phyloP scores from a whole-genome alignment of 768 basidiomycete genomes.

The Termitomyces sp. region DNA sequence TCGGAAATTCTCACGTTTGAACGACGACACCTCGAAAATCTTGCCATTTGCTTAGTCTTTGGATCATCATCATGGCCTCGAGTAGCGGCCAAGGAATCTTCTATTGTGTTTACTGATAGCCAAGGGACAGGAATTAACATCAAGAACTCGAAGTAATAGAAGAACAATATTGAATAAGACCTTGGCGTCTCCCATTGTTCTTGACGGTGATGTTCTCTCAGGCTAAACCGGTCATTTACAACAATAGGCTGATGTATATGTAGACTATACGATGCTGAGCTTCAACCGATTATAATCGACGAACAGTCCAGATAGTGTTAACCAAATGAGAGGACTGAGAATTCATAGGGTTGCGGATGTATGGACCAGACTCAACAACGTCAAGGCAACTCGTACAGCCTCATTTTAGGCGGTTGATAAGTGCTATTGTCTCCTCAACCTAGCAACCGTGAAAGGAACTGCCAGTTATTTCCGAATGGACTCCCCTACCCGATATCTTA shows the following conservation, averaged over 20 bases:
- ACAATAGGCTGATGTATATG: background rate
- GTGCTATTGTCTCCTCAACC: conserved; percentile 1
- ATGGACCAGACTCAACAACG: background rate
- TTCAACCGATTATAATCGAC: background rate
- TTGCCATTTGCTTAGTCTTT: background rate
- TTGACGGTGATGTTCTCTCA: background rate
- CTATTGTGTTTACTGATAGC: background rate
- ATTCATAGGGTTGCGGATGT: background rate
- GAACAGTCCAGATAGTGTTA: background rate
- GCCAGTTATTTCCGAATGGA: conserved; percentile 6
- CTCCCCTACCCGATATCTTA: background rate
- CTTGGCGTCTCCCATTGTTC: conserved; percentile 1
- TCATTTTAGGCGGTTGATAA: background rate
- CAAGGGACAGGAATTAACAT: background rate
- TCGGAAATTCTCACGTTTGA: too few species aligned
- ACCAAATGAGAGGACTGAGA: background rate
- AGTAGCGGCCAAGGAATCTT: background rate
- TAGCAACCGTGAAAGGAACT: conserved; percentile 9
- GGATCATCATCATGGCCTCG: background rate
- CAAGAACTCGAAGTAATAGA: background rate
- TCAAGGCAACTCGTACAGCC: background rate
- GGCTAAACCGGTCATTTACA: too few species aligned
- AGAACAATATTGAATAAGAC: background rate
- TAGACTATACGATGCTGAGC: background rate
- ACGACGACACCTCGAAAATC: background rate